These are phyloP conservation scores for Teratosphaeria destructans DNA, from an alignment of 2,329 filamentous ascomycete species.

Conservation along the genomic window DNA sequence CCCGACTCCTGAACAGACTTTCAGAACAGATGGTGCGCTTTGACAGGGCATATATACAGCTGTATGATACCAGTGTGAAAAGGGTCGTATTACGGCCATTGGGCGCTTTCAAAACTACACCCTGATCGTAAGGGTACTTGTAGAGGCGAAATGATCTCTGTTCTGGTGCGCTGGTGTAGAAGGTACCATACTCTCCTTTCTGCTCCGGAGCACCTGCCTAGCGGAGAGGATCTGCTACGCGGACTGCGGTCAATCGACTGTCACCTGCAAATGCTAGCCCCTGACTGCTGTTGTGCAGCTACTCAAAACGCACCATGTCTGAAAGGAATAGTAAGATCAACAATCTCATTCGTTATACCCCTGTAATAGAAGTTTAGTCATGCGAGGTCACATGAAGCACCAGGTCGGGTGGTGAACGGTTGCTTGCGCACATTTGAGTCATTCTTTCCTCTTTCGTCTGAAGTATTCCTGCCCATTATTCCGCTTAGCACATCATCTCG, in stretches of 20 bases:
- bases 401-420: no score
- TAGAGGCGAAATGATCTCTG: not conserved
- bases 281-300: not conserved
- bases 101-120: not conserved
- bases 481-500: no score
- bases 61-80: conserved; percentile 14
- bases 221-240: not conserved
- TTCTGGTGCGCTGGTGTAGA: not conserved
- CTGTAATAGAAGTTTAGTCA: not conserved
- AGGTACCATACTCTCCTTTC: not conserved
- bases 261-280: not conserved
- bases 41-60: conserved; percentile 19
- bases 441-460: no score
- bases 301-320: not conserved
- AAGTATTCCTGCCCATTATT: no score
- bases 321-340: not conserved
- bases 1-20: conserved; percentile 43
- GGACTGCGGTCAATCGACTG: no score
- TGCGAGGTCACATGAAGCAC: not conserved
- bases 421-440: not conserved
- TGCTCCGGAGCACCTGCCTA: not conserved
- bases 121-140: not conserved
- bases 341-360: not conserved
- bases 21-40: conserved; percentile 61
- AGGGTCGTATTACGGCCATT: not conserved